phyloP scores from a whole-genome alignment of 495 filamentous ascomycete genomes.

The Tetracladium setigerum region DNA sequence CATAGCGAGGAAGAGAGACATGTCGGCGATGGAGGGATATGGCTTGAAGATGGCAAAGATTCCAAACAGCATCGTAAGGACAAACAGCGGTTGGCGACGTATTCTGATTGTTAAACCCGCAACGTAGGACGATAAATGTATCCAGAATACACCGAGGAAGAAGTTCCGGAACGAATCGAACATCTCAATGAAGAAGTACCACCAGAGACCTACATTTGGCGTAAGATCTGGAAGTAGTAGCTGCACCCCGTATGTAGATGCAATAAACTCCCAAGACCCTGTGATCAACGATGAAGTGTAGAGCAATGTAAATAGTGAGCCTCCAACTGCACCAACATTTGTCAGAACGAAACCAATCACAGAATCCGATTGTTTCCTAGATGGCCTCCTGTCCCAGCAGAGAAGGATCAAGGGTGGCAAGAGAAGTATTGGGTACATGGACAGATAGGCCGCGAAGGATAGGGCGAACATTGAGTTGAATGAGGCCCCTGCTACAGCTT shows the following conservation, averaged over 20 bases:
- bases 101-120: constrained; percentile 75
- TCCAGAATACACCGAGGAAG: constrained; percentile 96
- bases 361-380: constrained; percentile 23
- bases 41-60: constrained; percentile 92
- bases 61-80: constrained; percentile 71
- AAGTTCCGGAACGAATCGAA: constrained; percentile 97
- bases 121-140: constrained; percentile 85
- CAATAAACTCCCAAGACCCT: constrained; percentile 71
- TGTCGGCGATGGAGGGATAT: constrained; percentile 87
- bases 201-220: constrained; percentile 94
- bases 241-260: constrained; percentile 86
- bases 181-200: constrained; percentile 99
- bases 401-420: constrained; percentile 77
- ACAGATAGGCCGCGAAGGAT: constrained; percentile 80
- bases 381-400: constrained; percentile 60
- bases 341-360: constrained; percentile 39
- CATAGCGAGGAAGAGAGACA: constrained; percentile 72
- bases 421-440: constrained; percentile 82
- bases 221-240: constrained; percentile 87
- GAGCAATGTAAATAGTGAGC: constrained; percentile 47
- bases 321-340: constrained; percentile 40
- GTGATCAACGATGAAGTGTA: constrained; percentile 67
- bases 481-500: constrained; percentile 66
- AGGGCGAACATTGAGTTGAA: constrained; percentile 79
- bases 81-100: constrained; percentile 76